Conservation (phyloP, 805 yeast genomes). For the Candida adriatica region DNA sequence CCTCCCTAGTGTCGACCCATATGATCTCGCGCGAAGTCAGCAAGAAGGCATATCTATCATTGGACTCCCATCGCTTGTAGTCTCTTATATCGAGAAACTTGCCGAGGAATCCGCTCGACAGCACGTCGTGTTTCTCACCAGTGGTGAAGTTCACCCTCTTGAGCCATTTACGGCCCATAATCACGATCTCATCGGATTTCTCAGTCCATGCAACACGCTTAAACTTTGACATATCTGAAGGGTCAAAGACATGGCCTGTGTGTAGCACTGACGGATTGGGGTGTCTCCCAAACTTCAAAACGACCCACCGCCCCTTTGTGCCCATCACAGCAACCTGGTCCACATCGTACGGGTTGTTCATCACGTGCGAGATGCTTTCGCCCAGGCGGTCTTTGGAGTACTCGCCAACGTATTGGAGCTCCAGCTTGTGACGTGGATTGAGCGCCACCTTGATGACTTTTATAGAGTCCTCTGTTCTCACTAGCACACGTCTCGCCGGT, state of each 20-base stretch:
- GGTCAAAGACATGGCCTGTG: slow-evolving; percentile 26
- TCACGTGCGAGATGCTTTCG: slow-evolving; percentile 37
- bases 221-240: slow-evolving; percentile 50
- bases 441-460: neutral
- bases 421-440: neutral
- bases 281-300: slow-evolving; percentile 28
- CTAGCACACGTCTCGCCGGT: neutral
- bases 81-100: slow-evolving; percentile 34
- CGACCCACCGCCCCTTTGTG: slow-evolving; percentile 42
- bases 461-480: neutral
- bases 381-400: slow-evolving; percentile 20
- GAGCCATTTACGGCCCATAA: slow-evolving; percentile 39
- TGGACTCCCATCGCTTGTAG: slow-evolving; percentile 23
- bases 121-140: slow-evolving; percentile 25
- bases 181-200: slow-evolving; percentile 23
- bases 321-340: slow-evolving; percentile 40
- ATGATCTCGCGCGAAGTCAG: slow-evolving; percentile 64
- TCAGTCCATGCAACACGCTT: slow-evolving; percentile 43
- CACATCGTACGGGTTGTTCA: slow-evolving; percentile 37
- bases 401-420: neutral
- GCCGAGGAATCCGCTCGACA: slow-evolving; percentile 24
- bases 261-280: neutral
- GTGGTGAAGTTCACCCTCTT: slow-evolving; percentile 25
- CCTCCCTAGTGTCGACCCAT: slow-evolving; percentile 34
- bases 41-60: slow-evolving; percentile 36